phyloP scores from a whole-genome alignment of 306 rosid genomes.

The Cyclanthera cordifolia region DNA sequence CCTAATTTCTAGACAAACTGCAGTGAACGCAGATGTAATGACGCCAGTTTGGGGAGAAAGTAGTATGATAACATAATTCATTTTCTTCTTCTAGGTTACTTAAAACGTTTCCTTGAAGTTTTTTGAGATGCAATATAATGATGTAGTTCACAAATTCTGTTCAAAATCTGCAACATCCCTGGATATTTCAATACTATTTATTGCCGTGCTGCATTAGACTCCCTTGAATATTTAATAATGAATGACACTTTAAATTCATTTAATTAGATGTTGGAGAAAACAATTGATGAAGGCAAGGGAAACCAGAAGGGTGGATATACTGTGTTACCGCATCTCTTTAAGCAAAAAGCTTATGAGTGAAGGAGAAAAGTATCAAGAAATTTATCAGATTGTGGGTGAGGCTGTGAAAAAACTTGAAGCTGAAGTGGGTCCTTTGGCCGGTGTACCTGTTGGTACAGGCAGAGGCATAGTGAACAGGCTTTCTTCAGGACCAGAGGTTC shows the following conservation, averaged over 20 bases:
- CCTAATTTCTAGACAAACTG: neutral
- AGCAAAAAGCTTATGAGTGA: slow-evolving; percentile 71
- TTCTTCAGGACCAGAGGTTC: slow-evolving; percentile 92
- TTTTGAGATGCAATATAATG: neutral
- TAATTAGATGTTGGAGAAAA: slow-evolving; percentile 68
- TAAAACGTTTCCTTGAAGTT: neutral
- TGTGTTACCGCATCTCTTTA: slow-evolving; percentile 78
- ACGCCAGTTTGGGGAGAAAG: neutral
- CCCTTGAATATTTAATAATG: neutral
- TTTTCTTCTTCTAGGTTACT: neutral
- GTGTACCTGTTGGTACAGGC: slow-evolving; percentile 71
- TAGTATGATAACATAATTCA: neutral
- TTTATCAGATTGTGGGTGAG: slow-evolving; percentile 52
- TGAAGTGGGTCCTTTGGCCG: slow-evolving; percentile 78
- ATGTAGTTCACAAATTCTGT: neutral
- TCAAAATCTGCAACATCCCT: neutral
- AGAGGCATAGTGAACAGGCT: slow-evolving; percentile 97
- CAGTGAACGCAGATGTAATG: neutral
- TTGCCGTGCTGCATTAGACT: neutral
- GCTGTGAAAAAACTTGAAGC: slow-evolving; percentile 76
- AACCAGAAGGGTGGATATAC: slow-evolving; percentile 81
- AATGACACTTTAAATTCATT: neutral
- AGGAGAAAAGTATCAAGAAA: slow-evolving; percentile 39
- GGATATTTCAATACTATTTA: neutral
- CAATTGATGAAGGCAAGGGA: slow-evolving; percentile 67